Percentiles rank a stretch among this genome's conserved stretches.
These are phyloP conservation scores for Ustilago shanxiensis DNA, from an alignment of 1,284 basidiomycete genomes.

Conservation along the genomic window DNA sequence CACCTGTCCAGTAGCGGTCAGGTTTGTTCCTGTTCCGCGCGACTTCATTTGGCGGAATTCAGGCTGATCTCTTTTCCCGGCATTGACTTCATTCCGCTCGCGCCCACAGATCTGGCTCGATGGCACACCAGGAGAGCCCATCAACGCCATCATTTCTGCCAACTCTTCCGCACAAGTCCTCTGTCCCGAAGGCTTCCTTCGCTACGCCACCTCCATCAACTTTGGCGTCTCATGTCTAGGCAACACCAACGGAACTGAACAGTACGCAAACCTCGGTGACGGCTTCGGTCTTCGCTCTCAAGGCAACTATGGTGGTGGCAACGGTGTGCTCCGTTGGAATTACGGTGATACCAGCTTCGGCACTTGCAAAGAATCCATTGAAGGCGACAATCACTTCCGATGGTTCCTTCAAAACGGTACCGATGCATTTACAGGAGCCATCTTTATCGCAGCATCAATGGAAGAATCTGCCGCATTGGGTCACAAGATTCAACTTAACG, in stretches of 20 bases:
- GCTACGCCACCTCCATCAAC: slow-evolving; percentile 66
- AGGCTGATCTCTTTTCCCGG: slow-evolving; percentile 4
- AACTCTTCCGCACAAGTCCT: slow-evolving; percentile 58
- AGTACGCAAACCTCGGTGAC: slow-evolving; percentile 63
- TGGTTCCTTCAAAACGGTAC: slow-evolving; percentile 87
- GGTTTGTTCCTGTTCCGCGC: neutral
- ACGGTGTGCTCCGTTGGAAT: slow-evolving; percentile 64
- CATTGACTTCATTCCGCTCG: slow-evolving; percentile 4
- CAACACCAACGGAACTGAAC: slow-evolving; percentile 59
- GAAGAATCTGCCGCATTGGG: slow-evolving; percentile 53
- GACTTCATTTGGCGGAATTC: slow-evolving; percentile 6
- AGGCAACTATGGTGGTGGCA: slow-evolving; percentile 58
- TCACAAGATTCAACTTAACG: slow-evolving; percentile 58
- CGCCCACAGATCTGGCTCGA: slow-evolving; percentile 43
- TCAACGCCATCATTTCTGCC: slow-evolving; percentile 66
- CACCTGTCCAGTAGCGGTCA: slow-evolving; percentile 20
- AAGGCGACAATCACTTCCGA: slow-evolving; percentile 90
- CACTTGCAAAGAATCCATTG: slow-evolving; percentile 77
- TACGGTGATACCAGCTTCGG: slow-evolving; percentile 56
- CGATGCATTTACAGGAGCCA: slow-evolving; percentile 78
- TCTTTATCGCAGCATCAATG: slow-evolving; percentile 79
- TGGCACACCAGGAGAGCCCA: slow-evolving; percentile 61
- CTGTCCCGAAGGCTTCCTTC: slow-evolving; percentile 63
- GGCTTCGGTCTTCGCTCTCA: slow-evolving; percentile 51
- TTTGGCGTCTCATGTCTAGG: slow-evolving; percentile 69